Percentiles rank a stretch among this genome's conserved stretches.
Conservation (phyloP, 768 basidiomycete genomes). For the Suillus occidentalis region DNA sequence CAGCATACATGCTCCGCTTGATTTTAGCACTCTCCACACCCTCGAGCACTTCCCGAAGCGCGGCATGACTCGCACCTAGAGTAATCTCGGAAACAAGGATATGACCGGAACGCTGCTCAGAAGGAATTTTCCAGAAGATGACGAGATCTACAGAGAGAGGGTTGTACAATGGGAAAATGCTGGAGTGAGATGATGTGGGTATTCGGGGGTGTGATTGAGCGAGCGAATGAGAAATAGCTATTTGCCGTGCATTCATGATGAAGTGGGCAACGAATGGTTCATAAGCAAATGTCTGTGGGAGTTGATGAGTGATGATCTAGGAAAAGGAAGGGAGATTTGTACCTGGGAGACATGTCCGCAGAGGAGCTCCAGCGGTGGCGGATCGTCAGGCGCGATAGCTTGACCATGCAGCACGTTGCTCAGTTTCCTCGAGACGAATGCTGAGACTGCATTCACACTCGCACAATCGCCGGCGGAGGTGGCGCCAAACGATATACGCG, state of each 20-base stretch:
- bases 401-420: constrained; percentile 50
- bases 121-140: constrained; percentile 73
- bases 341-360: constrained; percentile 53
- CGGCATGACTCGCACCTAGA: constrained; percentile 69
- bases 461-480: constrained; percentile 37
- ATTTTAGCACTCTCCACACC: constrained; percentile 61
- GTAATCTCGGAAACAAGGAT: constrained; percentile 55
- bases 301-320: constrained; percentile 2
- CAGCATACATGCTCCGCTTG: constrained; percentile 87
- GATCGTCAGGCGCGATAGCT: constrained; percentile 38
- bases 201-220: constrained; percentile 55
- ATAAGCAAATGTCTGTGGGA: constrained; percentile 5
- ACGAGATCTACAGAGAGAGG: constrained; percentile 71
- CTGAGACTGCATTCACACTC: constrained; percentile 41
- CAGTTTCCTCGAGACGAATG: constrained; percentile 55
- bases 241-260: constrained; percentile 52
- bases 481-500: constrained; percentile 44
- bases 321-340: constrained; percentile 10
- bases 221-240: constrained; percentile 36
- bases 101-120: constrained; percentile 60
- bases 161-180: constrained; percentile 80
- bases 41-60: constrained; percentile 60
- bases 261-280: constrained; percentile 38
- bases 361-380: constrained; percentile 54
- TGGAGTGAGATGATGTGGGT: constrained; percentile 45